Evolutionary conservation across 2,329 filamentous ascomycete genomes (phyloP).

Genomic region (Cladophialophora chaetospira): DNA sequence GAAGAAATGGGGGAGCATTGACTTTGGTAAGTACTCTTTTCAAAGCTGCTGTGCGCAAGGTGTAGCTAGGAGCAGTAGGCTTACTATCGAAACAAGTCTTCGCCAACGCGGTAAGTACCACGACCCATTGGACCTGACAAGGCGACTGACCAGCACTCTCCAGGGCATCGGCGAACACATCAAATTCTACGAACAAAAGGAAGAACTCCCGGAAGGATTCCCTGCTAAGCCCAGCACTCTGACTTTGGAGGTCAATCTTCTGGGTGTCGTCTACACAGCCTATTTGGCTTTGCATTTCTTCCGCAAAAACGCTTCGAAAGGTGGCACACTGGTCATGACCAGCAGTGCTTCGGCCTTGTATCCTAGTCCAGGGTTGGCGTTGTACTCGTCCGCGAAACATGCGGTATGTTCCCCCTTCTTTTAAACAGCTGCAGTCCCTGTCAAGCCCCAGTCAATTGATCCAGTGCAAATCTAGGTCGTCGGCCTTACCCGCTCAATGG

Average conservation of each 20-base stretch:
- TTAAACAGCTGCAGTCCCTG: too few relatives aligned
- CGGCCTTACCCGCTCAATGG: conserved; percentile 1
- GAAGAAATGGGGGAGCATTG: background rate
- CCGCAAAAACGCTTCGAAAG: background rate
- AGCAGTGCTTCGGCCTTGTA: conserved; percentile 5
- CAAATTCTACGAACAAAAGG: background rate
- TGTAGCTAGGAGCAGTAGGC: background rate
- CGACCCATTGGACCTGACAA: background rate
- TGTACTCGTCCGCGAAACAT: background rate
- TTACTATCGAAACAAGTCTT: background rate
- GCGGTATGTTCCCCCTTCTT: background rate
- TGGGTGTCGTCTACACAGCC: conserved; percentile 2
- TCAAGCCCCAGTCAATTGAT: background rate
- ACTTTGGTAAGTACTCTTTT: background rate
- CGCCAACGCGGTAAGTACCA: background rate
- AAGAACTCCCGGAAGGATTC: background rate
- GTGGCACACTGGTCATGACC: background rate
- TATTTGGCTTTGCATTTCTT: conserved; percentile 5
- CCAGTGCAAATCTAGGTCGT: background rate
- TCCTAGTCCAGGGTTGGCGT: background rate
- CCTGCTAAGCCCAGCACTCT: background rate
- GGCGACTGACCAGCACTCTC: background rate
- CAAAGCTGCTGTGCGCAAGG: background rate
- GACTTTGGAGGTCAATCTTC: conserved; percentile 2
- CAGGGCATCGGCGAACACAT: background rate